Evolutionary conservation across 306 rosid species (phyloP).

Genomic region (Quercus parvula): DNA sequence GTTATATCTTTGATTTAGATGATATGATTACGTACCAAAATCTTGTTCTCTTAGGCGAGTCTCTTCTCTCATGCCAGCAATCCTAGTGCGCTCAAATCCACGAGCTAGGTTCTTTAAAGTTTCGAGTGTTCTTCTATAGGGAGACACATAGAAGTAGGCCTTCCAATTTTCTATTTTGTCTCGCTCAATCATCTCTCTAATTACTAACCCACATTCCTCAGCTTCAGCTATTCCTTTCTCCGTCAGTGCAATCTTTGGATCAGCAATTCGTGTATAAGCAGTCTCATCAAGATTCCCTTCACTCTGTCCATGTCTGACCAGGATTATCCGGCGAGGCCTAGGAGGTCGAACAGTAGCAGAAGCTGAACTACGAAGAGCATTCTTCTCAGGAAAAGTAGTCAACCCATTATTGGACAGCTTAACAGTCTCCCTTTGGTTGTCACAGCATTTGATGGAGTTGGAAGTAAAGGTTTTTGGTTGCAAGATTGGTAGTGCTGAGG

Average conservation of each 20-base stretch:
- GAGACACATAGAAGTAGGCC: conserved; percentile 81
- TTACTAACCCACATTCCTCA: conserved; percentile 50
- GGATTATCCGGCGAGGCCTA: conserved; percentile 76
- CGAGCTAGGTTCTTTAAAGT: conserved; percentile 59
- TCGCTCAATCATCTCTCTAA: conserved; percentile 46
- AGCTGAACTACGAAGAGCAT: background rate
- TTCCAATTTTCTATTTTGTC: conserved; percentile 50
- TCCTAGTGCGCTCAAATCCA: conserved; percentile 55
- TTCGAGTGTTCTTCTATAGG: conserved; percentile 60
- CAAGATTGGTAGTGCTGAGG: background rate
- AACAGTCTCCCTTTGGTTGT: conserved; percentile 5
- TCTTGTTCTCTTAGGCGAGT: conserved; percentile 88
- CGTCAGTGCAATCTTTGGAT: conserved; percentile 68
- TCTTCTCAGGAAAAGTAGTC: conserved; percentile 44
- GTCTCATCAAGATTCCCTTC: conserved; percentile 80
- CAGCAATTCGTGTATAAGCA: conserved; percentile 60
- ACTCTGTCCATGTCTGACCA: conserved; percentile 85
- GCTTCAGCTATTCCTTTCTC: conserved; percentile 55
- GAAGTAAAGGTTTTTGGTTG: conserved; percentile 7
- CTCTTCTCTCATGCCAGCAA: conserved; percentile 87
- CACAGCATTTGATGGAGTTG: conserved; percentile 35
- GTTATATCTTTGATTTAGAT: background rate
- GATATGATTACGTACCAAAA: conserved; percentile 43
- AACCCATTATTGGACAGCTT: conserved; percentile 25
- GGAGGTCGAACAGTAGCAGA: conserved; percentile 40